phyloP scores from a whole-genome alignment of 768 basidiomycete genomes.

The Calocera cornea region DNA sequence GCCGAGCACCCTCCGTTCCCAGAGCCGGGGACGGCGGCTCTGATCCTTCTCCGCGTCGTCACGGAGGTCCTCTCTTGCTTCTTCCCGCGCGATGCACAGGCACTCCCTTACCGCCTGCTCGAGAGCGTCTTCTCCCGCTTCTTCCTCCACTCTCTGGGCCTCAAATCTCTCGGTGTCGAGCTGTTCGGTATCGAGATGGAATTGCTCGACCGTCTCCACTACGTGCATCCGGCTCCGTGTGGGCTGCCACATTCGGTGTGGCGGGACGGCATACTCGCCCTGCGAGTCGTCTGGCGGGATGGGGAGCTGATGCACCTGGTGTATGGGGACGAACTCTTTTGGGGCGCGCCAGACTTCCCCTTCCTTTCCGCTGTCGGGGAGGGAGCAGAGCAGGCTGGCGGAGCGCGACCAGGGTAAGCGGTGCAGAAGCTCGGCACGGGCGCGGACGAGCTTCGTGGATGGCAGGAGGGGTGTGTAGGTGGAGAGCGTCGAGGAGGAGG shows the following conservation, averaged over 20 bases:
- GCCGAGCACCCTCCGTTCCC: background rate
- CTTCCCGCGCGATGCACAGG: background rate
- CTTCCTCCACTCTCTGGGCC: too few relatives aligned
- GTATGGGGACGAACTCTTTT: background rate
- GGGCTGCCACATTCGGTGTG: background rate
- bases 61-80: background rate
- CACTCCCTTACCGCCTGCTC: background rate
- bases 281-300: too few relatives aligned
- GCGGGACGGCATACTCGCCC: background rate
- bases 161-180: too few relatives aligned
- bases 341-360: background rate
- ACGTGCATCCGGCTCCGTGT: background rate
- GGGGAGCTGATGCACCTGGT: background rate
- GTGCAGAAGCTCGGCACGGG: background rate
- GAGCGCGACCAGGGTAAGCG: background rate
- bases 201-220: background rate
- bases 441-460: background rate
- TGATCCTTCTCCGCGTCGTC: background rate
- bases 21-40: background rate
- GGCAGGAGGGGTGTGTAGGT: background rate
- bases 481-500: background rate
- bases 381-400: conserved; percentile 1
- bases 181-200: background rate
- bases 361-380: background rate
- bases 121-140: background rate